These are phyloP conservation scores for Artemisia argyi DNA, from an alignment of 129 eudicot species.

Conservation along the genomic window DNA sequence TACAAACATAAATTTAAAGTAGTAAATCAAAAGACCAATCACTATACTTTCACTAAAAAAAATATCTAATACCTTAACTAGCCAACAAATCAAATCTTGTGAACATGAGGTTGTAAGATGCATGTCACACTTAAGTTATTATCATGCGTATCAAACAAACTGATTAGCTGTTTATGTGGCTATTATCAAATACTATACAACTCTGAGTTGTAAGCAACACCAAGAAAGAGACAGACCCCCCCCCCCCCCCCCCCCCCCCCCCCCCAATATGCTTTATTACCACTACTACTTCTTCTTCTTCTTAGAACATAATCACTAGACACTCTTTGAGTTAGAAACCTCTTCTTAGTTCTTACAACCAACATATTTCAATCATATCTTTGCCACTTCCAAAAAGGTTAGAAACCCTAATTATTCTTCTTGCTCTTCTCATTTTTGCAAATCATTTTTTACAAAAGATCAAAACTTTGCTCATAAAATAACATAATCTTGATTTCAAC, in stretches of 20 bases:
- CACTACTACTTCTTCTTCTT: slow-evolving; percentile 10
- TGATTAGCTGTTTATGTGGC: slow-evolving; percentile 43
- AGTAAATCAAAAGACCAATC: slow-evolving; percentile 3
- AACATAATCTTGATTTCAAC: background rate
- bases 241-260: slow-evolving; percentile 1
- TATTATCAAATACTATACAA: slow-evolving; percentile 20
- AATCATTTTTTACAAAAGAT: slow-evolving; percentile 20
- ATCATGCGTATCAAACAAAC: slow-evolving; percentile 44
- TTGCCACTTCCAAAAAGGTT: slow-evolving; percentile 34
- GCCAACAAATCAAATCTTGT: slow-evolving; percentile 18
- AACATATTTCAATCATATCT: slow-evolving; percentile 29
- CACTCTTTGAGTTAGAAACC: slow-evolving; percentile 29
- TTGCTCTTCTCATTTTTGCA: slow-evolving; percentile 32
- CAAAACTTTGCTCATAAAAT: slow-evolving; percentile 16
- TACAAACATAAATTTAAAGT: background rate
- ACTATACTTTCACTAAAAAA: background rate
- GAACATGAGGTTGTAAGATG: slow-evolving; percentile 36
- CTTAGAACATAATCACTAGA: slow-evolving; percentile 35
- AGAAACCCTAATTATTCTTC: slow-evolving; percentile 28
- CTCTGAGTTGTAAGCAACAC: slow-evolving; percentile 48
- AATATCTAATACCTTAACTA: slow-evolving; percentile 19
- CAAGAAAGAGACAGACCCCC: slow-evolving; percentile 27
- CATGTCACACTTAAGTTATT: slow-evolving; percentile 33
- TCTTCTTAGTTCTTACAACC: slow-evolving; percentile 27
- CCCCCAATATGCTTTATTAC: slow-evolving; percentile 21